phyloP scores from a whole-genome alignment of 2,329 filamentous ascomycete species.

The Aspergillus hiratsukae region DNA sequence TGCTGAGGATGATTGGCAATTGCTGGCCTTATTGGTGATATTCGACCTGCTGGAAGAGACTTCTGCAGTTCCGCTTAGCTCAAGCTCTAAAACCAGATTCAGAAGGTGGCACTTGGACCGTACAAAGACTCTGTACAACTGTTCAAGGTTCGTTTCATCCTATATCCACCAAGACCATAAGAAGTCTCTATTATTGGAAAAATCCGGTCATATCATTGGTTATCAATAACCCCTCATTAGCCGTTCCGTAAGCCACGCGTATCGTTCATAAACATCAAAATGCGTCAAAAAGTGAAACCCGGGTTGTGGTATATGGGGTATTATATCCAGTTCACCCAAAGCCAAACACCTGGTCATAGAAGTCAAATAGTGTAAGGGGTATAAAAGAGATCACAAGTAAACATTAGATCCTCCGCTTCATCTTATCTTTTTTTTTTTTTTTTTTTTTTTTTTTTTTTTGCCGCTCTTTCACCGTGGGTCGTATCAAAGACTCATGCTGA shows the following conservation, averaged over 20 bases:
- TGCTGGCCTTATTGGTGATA: no score
- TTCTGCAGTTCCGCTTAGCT: neutral
- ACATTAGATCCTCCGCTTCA: neutral
- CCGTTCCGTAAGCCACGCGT: slow-evolving; percentile 6
- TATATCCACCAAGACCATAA: neutral
- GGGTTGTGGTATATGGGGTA: slow-evolving; percentile 10
- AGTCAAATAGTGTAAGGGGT: slow-evolving; percentile 19
- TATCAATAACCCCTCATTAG: slow-evolving; percentile 14
- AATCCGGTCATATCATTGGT: neutral
- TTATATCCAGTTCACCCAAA: slow-evolving; percentile 7
- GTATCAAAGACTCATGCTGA: neutral
- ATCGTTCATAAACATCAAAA: slow-evolving; percentile 16
- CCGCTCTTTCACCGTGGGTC: neutral
- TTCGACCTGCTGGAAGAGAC: neutral
- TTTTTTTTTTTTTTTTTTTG: slow-evolving; percentile 1
- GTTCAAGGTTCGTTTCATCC: neutral
- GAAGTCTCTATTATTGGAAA: neutral
- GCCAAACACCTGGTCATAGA: slow-evolving; percentile 9
- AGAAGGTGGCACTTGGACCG: neutral
- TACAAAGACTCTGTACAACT: neutral
- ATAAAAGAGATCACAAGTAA: slow-evolving; percentile 20
- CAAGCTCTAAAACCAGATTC: neutral
- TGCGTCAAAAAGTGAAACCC: slow-evolving; percentile 2
- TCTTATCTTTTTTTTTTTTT: no score
- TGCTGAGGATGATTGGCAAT: neutral